These are phyloP conservation scores for Leccinum pachyderme DNA, from an alignment of 1,284 basidiomycete genomes.

Conservation along the genomic window DNA sequence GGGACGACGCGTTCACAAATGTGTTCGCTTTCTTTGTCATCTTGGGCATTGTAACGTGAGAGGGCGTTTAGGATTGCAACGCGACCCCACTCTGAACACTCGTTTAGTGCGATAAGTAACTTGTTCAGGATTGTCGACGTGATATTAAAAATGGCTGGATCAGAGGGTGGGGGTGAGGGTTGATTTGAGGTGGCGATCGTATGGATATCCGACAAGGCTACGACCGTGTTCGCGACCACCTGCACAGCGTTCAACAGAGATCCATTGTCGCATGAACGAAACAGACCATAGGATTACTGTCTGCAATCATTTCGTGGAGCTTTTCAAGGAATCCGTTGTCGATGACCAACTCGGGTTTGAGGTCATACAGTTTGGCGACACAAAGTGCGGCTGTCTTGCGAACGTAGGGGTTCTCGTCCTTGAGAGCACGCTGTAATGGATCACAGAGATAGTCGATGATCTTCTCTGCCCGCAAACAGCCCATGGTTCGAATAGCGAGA, in stretches of 20 bases:
- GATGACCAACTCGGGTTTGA: constrained; percentile 92
- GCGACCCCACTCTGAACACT: constrained; percentile 98
- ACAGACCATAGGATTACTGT: constrained; percentile 95
- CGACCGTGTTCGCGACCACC: constrained; percentile 96
- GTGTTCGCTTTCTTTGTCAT: constrained; percentile 95
- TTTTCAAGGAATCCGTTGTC: constrained; percentile 94
- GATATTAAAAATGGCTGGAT: constrained; percentile 77
- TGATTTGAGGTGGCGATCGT: constrained; percentile 51
- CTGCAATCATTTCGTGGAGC: constrained; percentile 87
- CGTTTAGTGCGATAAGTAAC: constrained; percentile 92
- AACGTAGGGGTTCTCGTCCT: constrained; percentile 96
- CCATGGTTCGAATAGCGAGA: constrained; percentile 97
- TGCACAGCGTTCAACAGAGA: constrained; percentile 28
- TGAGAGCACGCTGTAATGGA: constrained; percentile 86
- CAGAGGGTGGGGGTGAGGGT: constrained; percentile 52
- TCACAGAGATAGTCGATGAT: constrained; percentile 98
- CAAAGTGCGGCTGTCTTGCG: constrained; percentile 95
- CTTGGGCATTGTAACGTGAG: constrained; percentile 78
- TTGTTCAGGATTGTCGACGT: constrained; percentile 83
- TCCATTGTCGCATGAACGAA: not conserved
- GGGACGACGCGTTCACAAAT: constrained; percentile 98
- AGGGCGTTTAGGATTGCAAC: constrained; percentile 90
- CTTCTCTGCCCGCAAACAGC: constrained; percentile 94
- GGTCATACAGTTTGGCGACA: constrained; percentile 95
- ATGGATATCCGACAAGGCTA: constrained; percentile 94